Conservation (phyloP, 139 green algal genomes). For the Edaphochlamys debaryana region DNA sequence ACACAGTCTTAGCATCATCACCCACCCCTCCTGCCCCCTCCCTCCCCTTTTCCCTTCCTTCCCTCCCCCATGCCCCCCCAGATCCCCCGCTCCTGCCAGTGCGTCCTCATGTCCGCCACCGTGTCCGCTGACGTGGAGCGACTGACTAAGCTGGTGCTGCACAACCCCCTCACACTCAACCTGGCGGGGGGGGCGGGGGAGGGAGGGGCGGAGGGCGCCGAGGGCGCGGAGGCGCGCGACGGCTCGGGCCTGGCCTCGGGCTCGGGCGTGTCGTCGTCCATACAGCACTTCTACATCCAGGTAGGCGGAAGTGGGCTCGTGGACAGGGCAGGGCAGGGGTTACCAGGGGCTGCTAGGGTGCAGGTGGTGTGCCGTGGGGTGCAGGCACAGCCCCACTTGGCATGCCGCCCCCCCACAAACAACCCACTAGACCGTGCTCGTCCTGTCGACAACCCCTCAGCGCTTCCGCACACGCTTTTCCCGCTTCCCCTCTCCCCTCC, state of each 20-base stretch:
- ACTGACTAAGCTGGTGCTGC: slow-evolving; percentile 87
- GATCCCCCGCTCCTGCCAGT: slow-evolving; percentile 87
- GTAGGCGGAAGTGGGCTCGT: not conserved
- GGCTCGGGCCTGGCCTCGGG: slow-evolving; percentile 19
- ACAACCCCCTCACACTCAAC: slow-evolving; percentile 84
- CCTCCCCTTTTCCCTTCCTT: too few species aligned
- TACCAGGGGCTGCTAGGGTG: too few species aligned
- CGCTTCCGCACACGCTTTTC: too few species aligned
- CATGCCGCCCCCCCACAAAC: not conserved
- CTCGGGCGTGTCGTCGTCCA: slow-evolving; percentile 23
- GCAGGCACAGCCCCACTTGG: too few species aligned
- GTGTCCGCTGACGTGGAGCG: slow-evolving; percentile 79
- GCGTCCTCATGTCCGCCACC: slow-evolving; percentile 94
- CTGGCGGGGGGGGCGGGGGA: not conserved
- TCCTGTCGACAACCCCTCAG: too few species aligned
- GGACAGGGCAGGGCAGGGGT: too few species aligned
- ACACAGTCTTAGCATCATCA: too few species aligned
- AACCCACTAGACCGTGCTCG: too few species aligned
- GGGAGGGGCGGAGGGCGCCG: not conserved
- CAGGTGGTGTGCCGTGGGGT: too few species aligned
- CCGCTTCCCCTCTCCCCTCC: slow-evolving; percentile 31
- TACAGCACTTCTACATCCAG: slow-evolving; percentile 48
- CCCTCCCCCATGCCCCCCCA: slow-evolving; percentile 19
- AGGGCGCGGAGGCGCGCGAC: slow-evolving; percentile 8
- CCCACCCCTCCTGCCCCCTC: too few species aligned